These are phyloP conservation scores for Nitzschia sp. DNA, from an alignment of 108 stramenopile species.

Conservation along the genomic window DNA sequence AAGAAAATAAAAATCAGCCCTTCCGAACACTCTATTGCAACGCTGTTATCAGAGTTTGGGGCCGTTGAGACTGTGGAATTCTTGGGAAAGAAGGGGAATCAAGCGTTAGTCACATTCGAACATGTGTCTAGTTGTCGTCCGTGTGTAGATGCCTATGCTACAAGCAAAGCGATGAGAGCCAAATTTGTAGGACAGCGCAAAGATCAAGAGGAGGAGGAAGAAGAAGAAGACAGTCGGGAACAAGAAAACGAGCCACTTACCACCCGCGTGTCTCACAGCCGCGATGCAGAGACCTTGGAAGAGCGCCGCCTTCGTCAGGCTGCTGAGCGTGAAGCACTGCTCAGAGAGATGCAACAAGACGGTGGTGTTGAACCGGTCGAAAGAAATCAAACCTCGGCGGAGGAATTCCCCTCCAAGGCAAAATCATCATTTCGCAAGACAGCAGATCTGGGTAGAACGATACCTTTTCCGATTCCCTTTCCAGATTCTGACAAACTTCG, in stretches of 20 bases:
- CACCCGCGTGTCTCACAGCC: background rate
- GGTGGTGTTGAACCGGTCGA: slow-evolving; percentile 5
- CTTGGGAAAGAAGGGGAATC: slow-evolving; percentile 76
- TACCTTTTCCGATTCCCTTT: slow-evolving; percentile 46
- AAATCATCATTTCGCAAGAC: slow-evolving; percentile 8
- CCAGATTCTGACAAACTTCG: slow-evolving; percentile 23
- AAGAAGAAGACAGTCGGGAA: slow-evolving; percentile 1
- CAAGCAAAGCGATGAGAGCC: slow-evolving; percentile 76
- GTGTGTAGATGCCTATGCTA: slow-evolving; percentile 67
- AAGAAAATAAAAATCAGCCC: slow-evolving; percentile 61
- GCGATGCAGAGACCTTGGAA: slow-evolving; percentile 44
- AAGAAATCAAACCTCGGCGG: too few species aligned
- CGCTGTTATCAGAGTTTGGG: slow-evolving; percentile 64
- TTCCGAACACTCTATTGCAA: slow-evolving; percentile 59
- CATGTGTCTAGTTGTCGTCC: slow-evolving; percentile 59
- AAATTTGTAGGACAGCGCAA: slow-evolving; percentile 68
- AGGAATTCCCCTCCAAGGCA: background rate
- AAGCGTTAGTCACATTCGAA: slow-evolving; percentile 73
- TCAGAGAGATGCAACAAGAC: slow-evolving; percentile 68
- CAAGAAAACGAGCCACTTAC: background rate
- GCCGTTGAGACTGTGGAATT: slow-evolving; percentile 70
- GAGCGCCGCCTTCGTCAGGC: slow-evolving; percentile 73
- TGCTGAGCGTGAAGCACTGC: slow-evolving; percentile 67
- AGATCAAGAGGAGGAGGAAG: slow-evolving; percentile 35
- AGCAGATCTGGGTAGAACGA: background rate